Evolutionary conservation across 2,329 filamentous ascomycete genomes (phyloP), one percentile per base, ranked within the genome.

Genomic region (Tolypocladium ophioglossoides): DNA sequence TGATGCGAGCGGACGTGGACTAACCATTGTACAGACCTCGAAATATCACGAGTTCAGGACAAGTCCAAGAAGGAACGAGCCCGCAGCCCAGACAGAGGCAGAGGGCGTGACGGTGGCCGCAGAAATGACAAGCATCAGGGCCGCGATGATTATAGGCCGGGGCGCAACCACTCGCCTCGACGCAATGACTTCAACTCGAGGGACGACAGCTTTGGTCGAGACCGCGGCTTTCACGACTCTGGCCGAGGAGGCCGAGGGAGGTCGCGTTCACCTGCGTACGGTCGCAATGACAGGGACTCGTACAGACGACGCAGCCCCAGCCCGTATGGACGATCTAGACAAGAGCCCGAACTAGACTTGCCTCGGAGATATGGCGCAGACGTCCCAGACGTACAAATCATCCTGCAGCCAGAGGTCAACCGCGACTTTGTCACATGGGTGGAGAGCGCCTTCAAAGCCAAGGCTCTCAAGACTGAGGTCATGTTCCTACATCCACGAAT

Each of bases 341-440:
- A 76, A 39, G 72, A 78, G 49, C 69, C 75, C 54, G 78, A 85
- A 53, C 74, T 91, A 14, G 85, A 87, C 34, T 80, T 95, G 9
- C 89, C 90, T 46, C 81, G 84, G 54, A 79, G 91, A 55, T 81
- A 84, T 55, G 84, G 88, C 5, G 75, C 79, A 55, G 83, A 94
- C 59, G 84, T 96, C 24, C 91, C 92, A 2, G 91, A 97, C 62
- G 87, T 96, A 18, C 91, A 96, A 67, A 83, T 97, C 34, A 81
- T 96, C 32, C 80, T 95, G 6, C 76, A 92, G 47, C 85, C 92
- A 59, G 84, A 91, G 60, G 78, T 95, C 14, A 83, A 86, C 56
- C 78, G 86, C 56, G 85, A 89, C 54, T 96, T 95, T 64, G 83
- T 96, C 51, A 78, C 78, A 52, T 96, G 89, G 80, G 85, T 95